Base-by-base conservation (phyloP, 176 grass and related monocot species). In the Rhynchospora pubera region DNA sequence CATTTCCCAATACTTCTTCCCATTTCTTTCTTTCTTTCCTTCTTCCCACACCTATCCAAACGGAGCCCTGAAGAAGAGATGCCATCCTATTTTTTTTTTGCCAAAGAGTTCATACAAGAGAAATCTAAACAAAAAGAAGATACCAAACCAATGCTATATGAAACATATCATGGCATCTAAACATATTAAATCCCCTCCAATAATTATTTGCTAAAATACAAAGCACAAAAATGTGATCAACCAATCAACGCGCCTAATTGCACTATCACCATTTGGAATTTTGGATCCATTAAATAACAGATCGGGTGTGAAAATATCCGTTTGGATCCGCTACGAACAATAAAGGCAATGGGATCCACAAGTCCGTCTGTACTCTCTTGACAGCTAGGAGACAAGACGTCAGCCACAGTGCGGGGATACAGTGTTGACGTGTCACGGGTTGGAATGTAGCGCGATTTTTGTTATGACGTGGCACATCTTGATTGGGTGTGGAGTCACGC, bases 351-450 rank as follows among this genome's bases (percentile, higher is more conserved):
- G 60, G 60, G 47, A 7, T 5, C 47, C 71, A 26, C 7, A 7
- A 1, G 14, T 65, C n/a, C n/a, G 58, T 26, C 71, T 32, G 39
- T 57, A 56, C 72, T 19, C 46, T 51, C 34, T 32, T 78, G 68
- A 77, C 57, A 84, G 82, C 82, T 61, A 62, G 32, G 82, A 63
- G 55, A 62, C 65, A 75, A 44, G n/a, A 51, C 82, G 55, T 62
- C 65, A 84, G 14, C 66, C 82, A 84, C 82, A 84, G 82, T 84
- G 16, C 13, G 2, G n/a, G 1, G 14, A 22, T 1, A 44, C 65
- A 62, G 53, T 14, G 42, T 75, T 23, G 50, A 84, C 67, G 67
- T 84, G 67, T 58, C 82, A 74, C 79, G 64, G 26, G 34, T 45
- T 57, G 82, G 51, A 50, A n/a, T 1, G 22, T 84, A 84, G 66